Evolutionary conservation across 2,329 filamentous ascomycete species (phyloP), one percentile per base, ranked within the genome.

Genomic region (Elsinoe necatrix): DNA sequence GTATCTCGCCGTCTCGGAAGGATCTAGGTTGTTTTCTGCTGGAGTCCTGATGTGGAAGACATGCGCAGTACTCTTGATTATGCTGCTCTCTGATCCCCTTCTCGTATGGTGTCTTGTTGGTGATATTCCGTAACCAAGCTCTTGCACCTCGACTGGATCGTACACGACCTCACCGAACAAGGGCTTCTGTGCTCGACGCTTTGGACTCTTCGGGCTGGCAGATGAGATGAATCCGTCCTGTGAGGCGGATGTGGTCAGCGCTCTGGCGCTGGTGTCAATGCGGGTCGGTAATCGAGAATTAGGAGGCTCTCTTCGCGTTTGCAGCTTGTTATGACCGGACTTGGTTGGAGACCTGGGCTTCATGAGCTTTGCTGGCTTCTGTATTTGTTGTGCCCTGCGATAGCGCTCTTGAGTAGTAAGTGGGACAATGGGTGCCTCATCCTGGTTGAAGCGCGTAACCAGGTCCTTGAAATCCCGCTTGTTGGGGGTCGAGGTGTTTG

Each of bases 391-490:
- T 16, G 61, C 58, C 21, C 62, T 61, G 55, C 61, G 60, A 54
- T 65, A 63, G 25, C 61, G 60, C 20, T 67, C 65, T 56, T 64
- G 63, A 29, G 57, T 62, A 9, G 63, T 63, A 42, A 60, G 61
- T 29, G 63, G 58, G 21, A 61, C 56, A 27, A 63, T 59, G 14
- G 59, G 34, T n/a, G 61, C 60, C 50, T 56, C 57, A 25, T 60
- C 61, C 66, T 84, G 82, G 69, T 92, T 87, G 72, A 92, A 93
- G 56, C 81, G 84, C 70, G 85, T 88, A 65, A 87, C 84, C 60
- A 93, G 76, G 66, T 93, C 87, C 71, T 85, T 89, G 63, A 93
- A 86, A 59, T 85, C 91, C n/a, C 83, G 77, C 62, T 85, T 27
- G 66, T 65, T 14, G 66, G 63, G 20, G 67, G 62, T 23, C 66